Evolutionary conservation across 345 rosid species (phyloP).

Genomic region (Populus simonii): DNA sequence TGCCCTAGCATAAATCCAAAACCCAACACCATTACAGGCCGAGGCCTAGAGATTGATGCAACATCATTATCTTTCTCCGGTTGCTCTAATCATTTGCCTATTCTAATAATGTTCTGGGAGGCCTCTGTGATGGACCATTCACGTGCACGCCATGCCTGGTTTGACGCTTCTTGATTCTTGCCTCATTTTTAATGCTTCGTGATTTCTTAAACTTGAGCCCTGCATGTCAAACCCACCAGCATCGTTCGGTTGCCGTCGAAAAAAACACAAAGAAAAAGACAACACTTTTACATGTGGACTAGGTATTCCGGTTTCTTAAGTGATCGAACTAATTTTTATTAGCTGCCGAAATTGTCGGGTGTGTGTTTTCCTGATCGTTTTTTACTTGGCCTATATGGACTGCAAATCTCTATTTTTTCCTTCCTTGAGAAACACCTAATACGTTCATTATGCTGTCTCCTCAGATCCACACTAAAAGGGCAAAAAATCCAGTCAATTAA

Average conservation of each 20-base stretch:
- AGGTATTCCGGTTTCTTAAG: too few relatives aligned
- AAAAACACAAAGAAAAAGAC: not conserved
- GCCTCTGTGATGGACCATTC: not conserved
- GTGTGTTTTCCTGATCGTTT: not conserved
- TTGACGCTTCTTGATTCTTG: not conserved
- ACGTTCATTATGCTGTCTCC: not conserved
- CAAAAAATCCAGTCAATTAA: not conserved
- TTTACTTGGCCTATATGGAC: not conserved
- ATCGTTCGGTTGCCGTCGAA: not conserved
- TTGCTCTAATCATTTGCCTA: not conserved
- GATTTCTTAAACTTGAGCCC: not conserved
- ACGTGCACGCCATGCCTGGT: not conserved
- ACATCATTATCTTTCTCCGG: not conserved
- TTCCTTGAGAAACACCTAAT: not conserved
- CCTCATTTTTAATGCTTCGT: not conserved
- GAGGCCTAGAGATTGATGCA: not conserved
- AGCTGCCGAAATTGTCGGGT: not conserved
- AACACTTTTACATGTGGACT: too few relatives aligned
- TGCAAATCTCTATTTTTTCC: too few relatives aligned
- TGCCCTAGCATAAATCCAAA: conserved; percentile 14
- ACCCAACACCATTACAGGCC: not conserved
- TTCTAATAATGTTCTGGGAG: not conserved
- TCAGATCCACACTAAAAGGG: too few relatives aligned
- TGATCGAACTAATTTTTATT: not conserved
- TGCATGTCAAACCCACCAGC: not conserved